Percentiles rank a stretch among this genome's conserved stretches.
These are phyloP conservation scores for Cornus florida DNA, from an alignment of 148 eudicot species.

Conservation along the genomic window DNA sequence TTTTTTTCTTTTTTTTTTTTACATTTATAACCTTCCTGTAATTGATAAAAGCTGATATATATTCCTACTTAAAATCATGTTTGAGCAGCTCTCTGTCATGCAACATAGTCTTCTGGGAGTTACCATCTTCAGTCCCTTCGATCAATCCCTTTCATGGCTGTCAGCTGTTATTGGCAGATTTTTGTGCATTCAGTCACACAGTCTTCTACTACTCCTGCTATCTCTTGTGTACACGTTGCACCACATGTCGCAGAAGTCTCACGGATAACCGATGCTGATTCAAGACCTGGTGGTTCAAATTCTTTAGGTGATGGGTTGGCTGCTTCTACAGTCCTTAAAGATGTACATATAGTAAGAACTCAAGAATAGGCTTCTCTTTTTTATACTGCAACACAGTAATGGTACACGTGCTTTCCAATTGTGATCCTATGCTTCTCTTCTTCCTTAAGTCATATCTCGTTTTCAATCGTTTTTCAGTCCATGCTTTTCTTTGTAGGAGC, in stretches of 20 bases:
- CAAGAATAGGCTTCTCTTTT: not conserved
- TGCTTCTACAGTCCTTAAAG: constrained; percentile 33
- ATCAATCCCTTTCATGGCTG: constrained; percentile 15
- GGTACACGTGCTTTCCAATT: not conserved
- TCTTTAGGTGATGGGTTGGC: constrained; percentile 18
- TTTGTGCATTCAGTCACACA: constrained; percentile 47
- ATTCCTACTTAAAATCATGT: not conserved
- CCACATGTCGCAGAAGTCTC: constrained; percentile 43
- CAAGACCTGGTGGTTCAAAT: constrained; percentile 29
- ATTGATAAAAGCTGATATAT: not conserved
- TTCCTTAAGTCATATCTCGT: not conserved
- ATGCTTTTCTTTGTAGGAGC: not conserved
- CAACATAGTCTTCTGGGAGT: constrained; percentile 1
- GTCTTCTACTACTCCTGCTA: constrained; percentile 45
- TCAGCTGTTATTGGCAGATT: constrained; percentile 13
- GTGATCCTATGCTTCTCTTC: not conserved
- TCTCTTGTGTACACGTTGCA: constrained; percentile 43
- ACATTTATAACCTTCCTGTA: not conserved
- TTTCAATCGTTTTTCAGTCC: not conserved
- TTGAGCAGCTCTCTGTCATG: constrained; percentile 7
- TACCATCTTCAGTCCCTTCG: not conserved
- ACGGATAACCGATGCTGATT: constrained; percentile 31
- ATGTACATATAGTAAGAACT: constrained; percentile 56
- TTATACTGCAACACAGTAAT: not conserved
- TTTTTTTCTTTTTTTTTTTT: not conserved